phyloP scores from a whole-genome alignment of 129 eudicot species.

The Gnaphalium uliginosum region DNA sequence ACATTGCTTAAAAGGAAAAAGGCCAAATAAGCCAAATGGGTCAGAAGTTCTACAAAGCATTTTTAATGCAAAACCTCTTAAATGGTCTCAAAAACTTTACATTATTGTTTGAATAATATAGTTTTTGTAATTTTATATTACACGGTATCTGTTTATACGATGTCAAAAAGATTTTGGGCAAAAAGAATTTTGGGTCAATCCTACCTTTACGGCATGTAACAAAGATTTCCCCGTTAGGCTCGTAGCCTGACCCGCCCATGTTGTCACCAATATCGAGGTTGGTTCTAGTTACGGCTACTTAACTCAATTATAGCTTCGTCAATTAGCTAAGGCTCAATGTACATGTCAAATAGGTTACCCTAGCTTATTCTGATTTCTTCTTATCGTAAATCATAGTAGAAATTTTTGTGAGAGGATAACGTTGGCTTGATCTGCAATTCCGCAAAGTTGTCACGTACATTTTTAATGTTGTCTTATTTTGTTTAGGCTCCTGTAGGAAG shows the following conservation, averaged over 20 bases:
- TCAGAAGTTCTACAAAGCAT: neutral
- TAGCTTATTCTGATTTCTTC: neutral
- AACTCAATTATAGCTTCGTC: neutral
- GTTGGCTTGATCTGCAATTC: neutral
- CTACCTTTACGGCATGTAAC: neutral
- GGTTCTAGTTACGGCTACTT: neutral
- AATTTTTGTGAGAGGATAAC: neutral
- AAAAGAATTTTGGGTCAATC: neutral
- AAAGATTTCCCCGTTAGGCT: neutral
- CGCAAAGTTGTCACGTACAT: neutral
- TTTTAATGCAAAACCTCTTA: neutral
- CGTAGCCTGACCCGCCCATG: neutral
- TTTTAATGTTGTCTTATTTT: neutral
- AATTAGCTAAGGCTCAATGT: too few species aligned
- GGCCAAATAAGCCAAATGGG: neutral
- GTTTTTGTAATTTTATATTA: neutral
- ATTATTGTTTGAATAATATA: neutral
- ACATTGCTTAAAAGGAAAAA: too few species aligned
- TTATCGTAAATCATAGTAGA: neutral
- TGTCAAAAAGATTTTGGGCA: neutral
- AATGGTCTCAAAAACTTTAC: neutral
- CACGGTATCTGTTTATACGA: neutral
- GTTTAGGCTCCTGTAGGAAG: constrained; percentile 84
- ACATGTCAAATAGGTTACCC: neutral
- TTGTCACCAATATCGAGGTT: neutral